Percentiles rank a stretch among this genome's conserved stretches.
These are phyloP conservation scores for Extremus antarcticus DNA, from an alignment of 495 filamentous ascomycete genomes.

Conservation along the genomic window DNA sequence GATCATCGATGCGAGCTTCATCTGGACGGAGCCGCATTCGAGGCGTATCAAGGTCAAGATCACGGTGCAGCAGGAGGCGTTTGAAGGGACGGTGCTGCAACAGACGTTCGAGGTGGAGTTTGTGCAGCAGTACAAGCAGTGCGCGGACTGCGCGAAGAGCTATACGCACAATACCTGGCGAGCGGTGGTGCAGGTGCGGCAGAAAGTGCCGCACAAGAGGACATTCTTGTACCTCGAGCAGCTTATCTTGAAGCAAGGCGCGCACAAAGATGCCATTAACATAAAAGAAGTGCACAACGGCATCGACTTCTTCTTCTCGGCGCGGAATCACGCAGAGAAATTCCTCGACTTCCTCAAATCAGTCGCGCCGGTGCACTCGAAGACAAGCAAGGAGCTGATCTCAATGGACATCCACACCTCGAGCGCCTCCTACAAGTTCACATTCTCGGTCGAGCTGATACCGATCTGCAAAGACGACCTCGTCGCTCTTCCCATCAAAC, in stretches of 20 bases:
- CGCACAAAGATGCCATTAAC: conserved; percentile 88
- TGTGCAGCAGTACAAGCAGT: conserved; percentile 78
- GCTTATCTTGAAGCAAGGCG: conserved; percentile 83
- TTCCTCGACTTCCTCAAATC: conserved; percentile 84
- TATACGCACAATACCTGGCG: conserved; percentile 88
- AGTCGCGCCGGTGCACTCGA: conserved; percentile 64
- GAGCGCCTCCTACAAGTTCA: conserved; percentile 84
- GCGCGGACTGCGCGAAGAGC: conserved; percentile 83
- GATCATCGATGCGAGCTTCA: conserved; percentile 89
- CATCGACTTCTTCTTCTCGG: conserved; percentile 86
- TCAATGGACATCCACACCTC: conserved; percentile 86
- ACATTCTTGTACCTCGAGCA: conserved; percentile 96
- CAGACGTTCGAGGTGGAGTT: conserved; percentile 93
- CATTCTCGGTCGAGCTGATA: conserved; percentile 72
- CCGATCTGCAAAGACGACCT: conserved; percentile 96
- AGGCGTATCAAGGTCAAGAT: conserved; percentile 83
- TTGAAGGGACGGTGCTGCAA: conserved; percentile 67
- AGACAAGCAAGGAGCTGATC: conserved; percentile 85
- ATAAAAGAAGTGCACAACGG: conserved; percentile 92
- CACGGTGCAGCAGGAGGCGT: conserved; percentile 74
- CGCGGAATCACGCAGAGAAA: conserved; percentile 82
- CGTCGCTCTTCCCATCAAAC: conserved; percentile 77
- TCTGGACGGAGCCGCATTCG: conserved; percentile 97
- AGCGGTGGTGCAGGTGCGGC: conserved; percentile 81
- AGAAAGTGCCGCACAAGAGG: conserved; percentile 94